Conservation (phyloP, 805 yeast genomes). For the Ogataea populi-albae region DNA sequence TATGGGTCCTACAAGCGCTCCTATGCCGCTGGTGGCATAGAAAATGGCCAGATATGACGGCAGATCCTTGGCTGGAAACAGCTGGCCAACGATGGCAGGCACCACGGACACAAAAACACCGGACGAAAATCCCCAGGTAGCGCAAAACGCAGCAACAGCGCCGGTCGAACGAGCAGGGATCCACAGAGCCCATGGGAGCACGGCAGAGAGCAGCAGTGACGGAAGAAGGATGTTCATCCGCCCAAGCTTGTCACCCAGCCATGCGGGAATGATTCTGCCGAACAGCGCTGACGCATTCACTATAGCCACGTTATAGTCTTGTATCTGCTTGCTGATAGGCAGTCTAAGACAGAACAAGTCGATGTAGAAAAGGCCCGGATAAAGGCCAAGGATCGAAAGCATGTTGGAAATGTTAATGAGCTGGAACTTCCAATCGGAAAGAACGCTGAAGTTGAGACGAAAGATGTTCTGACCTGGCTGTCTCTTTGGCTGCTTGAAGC, state of each 20-base stretch:
- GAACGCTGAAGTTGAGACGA: conserved; percentile 38
- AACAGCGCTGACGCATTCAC: conserved; percentile 42
- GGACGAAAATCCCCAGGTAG: conserved; percentile 33
- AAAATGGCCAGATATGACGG: conserved; percentile 30
- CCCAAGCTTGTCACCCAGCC: conserved; percentile 40
- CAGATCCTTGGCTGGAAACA: conserved; percentile 31
- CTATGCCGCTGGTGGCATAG: conserved; percentile 29
- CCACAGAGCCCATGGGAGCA: conserved; percentile 44
- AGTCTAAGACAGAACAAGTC: conserved; percentile 51
- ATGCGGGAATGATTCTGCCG: conserved; percentile 52
- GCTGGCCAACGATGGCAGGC: conserved; percentile 33
- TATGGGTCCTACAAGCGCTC: conserved; percentile 35
- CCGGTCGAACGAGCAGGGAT: conserved; percentile 43
- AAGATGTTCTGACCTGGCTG: conserved; percentile 35
- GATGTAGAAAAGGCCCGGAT: conserved; percentile 56
- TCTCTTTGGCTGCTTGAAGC: conserved; percentile 32
- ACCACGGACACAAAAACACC: conserved; percentile 33
- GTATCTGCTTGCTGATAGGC: conserved; percentile 46
- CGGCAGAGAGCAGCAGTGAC: conserved; percentile 30
- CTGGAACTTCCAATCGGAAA: conserved; percentile 31
- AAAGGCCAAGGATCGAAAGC: conserved; percentile 29
- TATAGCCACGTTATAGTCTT: conserved; percentile 45
- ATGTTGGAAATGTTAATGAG: conserved; percentile 40
- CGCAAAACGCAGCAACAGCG: conserved; percentile 38
- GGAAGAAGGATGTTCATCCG: conserved; percentile 39